Conservation (phyloP, 2,329 filamentous ascomycete genomes). For the Rosellinia necatrix region DNA sequence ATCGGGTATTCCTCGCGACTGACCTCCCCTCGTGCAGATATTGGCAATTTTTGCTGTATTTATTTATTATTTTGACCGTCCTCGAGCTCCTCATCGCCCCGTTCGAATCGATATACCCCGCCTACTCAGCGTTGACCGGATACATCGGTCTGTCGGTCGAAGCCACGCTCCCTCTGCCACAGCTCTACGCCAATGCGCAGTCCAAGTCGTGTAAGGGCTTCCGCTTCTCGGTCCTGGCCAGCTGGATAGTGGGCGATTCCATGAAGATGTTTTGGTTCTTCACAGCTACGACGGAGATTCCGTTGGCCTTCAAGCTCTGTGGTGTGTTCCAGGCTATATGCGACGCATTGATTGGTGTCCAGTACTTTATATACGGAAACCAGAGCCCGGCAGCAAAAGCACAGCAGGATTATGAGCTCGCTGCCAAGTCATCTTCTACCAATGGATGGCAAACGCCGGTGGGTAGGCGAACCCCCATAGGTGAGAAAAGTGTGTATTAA, state of each 20-base stretch:
- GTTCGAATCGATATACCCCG: conserved; percentile 59
- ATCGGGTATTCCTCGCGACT: conserved; percentile 24
- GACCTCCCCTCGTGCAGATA: conserved; percentile 56
- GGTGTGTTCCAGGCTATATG: conserved; percentile 80
- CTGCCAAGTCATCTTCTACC: conserved; percentile 38
- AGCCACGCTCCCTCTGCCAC: conserved; percentile 79
- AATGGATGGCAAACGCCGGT: conserved; percentile 46
- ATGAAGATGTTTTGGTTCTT: conserved; percentile 93
- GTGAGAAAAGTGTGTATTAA: conserved; percentile 40
- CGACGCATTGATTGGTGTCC: conserved; percentile 73
- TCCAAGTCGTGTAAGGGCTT: conserved; percentile 77
- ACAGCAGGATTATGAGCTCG: conserved; percentile 37
- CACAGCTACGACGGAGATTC: conserved; percentile 70
- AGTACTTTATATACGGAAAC: conserved; percentile 73
- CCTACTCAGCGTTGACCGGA: conserved; percentile 72
- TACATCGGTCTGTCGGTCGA: conserved; percentile 78
- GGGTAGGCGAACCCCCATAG: conserved; percentile 46
- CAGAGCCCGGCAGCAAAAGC: conserved; percentile 43
- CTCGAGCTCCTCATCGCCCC: conserved; percentile 71
- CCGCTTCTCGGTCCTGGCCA: conserved; percentile 73
- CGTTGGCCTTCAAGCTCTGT: conserved; percentile 80
- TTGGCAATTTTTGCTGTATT: conserved; percentile 76
- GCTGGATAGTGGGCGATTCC: conserved; percentile 78
- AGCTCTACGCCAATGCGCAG: conserved; percentile 73
- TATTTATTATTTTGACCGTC: conserved; percentile 63